phyloP scores from a whole-genome alignment of 352 stramenopile species.

The Globisporangium cylindrosporum region DNA sequence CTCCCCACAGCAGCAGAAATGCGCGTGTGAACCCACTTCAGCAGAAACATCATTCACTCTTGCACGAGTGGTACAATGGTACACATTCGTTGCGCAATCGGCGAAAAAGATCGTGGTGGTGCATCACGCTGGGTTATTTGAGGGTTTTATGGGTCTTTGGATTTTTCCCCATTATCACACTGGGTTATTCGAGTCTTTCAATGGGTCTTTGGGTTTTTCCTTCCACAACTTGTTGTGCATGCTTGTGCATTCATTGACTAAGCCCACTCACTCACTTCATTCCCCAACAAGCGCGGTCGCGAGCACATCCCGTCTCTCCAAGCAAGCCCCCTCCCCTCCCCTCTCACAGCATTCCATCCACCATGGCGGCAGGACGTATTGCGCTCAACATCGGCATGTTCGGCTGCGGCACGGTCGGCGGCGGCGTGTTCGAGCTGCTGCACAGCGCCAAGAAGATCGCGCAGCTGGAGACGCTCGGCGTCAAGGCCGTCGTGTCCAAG shows the following conservation, averaged over 20 bases:
- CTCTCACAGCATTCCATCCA: background rate
- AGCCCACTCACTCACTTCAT: background rate
- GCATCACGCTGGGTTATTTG: too few relatives aligned
- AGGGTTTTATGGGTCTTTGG: too few relatives aligned
- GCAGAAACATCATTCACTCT: too few relatives aligned
- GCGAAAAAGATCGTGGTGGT: too few relatives aligned
- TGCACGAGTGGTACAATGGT: too few relatives aligned
- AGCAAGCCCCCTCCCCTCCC: background rate
- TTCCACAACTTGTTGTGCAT: background rate
- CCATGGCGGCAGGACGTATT: conserved; percentile 25
- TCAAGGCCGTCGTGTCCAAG: conserved; percentile 79
- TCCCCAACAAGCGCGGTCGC: conserved; percentile 1
- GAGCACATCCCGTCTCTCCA: background rate
- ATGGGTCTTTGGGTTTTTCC: background rate
- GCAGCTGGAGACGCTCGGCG: conserved; percentile 56
- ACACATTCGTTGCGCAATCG: too few relatives aligned
- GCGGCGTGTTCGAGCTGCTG: conserved; percentile 86
- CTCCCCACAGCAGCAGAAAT: too few relatives aligned
- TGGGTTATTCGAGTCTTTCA: background rate
- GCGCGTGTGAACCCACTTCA: too few relatives aligned
- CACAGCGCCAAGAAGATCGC: conserved; percentile 54
- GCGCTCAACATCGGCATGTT: conserved; percentile 85
- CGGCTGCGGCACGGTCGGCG: conserved; percentile 86
- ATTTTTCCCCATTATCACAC: too few relatives aligned
- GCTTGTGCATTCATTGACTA: background rate